Evolutionary conservation across 495 filamentous ascomycete genomes (phyloP), one percentile per base, ranked within the genome.

Genomic region (Entonaema liquescens): DNA sequence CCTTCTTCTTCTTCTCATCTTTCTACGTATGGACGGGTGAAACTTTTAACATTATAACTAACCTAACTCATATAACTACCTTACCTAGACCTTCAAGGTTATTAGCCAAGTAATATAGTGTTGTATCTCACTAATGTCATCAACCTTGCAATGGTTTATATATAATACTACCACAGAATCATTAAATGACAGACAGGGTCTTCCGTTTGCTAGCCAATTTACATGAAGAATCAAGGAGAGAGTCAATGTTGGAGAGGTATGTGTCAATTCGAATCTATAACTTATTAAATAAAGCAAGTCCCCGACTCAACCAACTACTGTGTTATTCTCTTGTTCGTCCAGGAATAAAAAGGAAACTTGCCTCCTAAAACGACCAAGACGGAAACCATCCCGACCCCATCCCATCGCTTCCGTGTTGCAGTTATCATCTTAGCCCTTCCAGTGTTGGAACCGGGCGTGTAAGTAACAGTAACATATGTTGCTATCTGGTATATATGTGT

Each of bases 61-160:
- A n/a, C n/a, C n/a, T n/a, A n/a, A n/a, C n/a, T n/a, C n/a, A n/a
- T n/a, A n/a, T n/a, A n/a, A n/a, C n/a, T n/a, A n/a, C n/a, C n/a
- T n/a, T n/a, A n/a, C n/a, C n/a, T n/a, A n/a, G n/a, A n/a, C n/a
- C n/a, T n/a, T n/a, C n/a, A n/a, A n/a, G n/a, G n/a, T n/a, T n/a
- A 49, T 49, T 5, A 19, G 42, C 42, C 42, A 49, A 49, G 19
- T 7, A 23, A 17, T 3, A 3, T 1, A 26, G 23, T 28, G 23
- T 12, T 13, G 2, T 28, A 19, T 28, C 49, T 26, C 49, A 7
- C 8, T 15, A 36, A 57, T 35, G 6, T 25, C 31, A 26, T 7
- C 25, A 23, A 63, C 54, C 47, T 67, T 60, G 55, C 65, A 57
- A 60, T 60, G 65, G 56, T 60, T 60, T 57, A 23, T n/a, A n/a